Evolutionary conservation across 257 asterid genomes (phyloP).

Genomic region (Solanum tacnaense): DNA sequence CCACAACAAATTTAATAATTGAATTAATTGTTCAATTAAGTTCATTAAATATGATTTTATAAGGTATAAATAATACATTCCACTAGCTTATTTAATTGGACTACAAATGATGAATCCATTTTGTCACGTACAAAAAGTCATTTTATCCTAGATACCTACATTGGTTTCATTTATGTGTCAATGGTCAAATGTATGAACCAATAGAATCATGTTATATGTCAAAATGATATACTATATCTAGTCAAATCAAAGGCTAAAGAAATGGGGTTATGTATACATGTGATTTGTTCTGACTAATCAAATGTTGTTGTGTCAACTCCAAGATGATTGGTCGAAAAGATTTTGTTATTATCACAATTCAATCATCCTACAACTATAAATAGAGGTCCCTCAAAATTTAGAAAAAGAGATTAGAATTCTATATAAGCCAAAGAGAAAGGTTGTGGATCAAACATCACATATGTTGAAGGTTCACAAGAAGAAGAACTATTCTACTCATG

Average conservation of each 20-base stretch:
- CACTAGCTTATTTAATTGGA: not conserved
- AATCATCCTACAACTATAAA: not conserved
- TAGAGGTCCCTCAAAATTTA: not conserved
- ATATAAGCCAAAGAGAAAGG: not conserved
- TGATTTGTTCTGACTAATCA: not conserved
- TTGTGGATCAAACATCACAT: not conserved
- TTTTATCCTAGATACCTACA: not conserved
- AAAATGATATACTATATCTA: not conserved
- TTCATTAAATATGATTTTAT: not conserved
- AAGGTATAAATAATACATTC: not conserved
- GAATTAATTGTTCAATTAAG: not conserved
- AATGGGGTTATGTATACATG: not conserved
- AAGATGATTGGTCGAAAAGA: not conserved
- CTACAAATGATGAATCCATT: not conserved
- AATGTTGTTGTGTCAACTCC: not conserved
- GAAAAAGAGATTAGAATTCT: not conserved
- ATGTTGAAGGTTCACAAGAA: not conserved
- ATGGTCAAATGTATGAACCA: not conserved
- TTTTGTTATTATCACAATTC: not conserved
- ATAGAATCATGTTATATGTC: not conserved
- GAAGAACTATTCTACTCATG: not conserved
- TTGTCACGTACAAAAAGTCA: not conserved
- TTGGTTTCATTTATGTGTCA: not conserved
- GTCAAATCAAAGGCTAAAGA: not conserved
- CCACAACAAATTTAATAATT: not conserved